Base-by-base conservation (phyloP, 2,329 filamentous ascomycete genomes). In the Emmonsia crescens region DNA sequence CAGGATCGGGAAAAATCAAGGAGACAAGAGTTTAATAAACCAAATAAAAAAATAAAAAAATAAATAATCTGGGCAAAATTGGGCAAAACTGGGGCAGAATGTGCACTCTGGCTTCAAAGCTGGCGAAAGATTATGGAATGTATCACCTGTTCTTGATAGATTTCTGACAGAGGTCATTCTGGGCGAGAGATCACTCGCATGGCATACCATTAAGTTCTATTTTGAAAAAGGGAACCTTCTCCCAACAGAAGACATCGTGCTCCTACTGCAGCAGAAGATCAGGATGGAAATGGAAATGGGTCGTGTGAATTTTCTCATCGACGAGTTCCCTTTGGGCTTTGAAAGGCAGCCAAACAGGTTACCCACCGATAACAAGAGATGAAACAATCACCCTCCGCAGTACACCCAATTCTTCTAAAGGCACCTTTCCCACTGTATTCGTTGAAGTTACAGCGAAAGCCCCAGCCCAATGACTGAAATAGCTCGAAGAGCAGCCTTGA, bases 101-200 rank as follows among this genome's bases (percentile, higher is more conserved):
- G n/a, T n/a, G n/a, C n/a, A 60, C 61, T 29, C 57, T 63, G 8
- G 61, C 61, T 33, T 48, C 54, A 24, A 58, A 31, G 54, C 27
- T 63, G 29, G 60, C 61, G 24, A 24, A 58, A 19, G 60, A 63
- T 3, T 48, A 61, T 31, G 42, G 49, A 44, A 42, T 61, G 27
- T 63, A 60, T 36, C 60, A 65, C 49, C 52, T 65, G 8, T 65
- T 58, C 52, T 62, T 21, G 61, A 62, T 10, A 55, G 62, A 21
- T 63, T n/a, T n/a, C n/a, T n/a, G n/a, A n/a, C n/a, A n/a, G 57
- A 62, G 12, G 48, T 61, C 27, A 31, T 44, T 42, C 63, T 49
- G 21, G 57, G 44, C 21, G 38, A 42, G 16, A 56, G 46, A 21
- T 24, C 42, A 4, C 51, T 44, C 5, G 21, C 38, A 14, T 56